Base-by-base conservation (phyloP, 257 asterid genomes). In the Salvia hispanica region DNA sequence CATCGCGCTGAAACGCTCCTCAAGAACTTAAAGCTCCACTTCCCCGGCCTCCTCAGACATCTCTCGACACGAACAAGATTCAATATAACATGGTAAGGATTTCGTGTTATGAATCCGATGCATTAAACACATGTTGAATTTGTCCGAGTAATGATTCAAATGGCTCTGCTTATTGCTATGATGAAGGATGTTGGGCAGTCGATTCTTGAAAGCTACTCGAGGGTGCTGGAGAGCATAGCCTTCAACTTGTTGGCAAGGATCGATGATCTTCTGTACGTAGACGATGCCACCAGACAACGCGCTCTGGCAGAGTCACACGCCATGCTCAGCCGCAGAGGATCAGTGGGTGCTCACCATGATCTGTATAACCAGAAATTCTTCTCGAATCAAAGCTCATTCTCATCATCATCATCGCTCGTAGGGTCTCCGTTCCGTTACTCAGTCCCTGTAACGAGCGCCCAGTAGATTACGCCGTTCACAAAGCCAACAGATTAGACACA, bases 171-270 rank as follows among this genome's bases (percentile, higher is more conserved):
- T 40, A 21, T 58, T 44, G 31, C 52, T 65, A 40, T 74, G 57
- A 52, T 73, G 58, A 39, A 92, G 98, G 98, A 93, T 79, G 88
- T 93, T 8, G 98, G 98, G 70, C 89, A 90, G 58, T 85, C 98
- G n/a, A 90, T 93, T 73, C 97, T 93, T 18, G 97, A 93, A 76
- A 88, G 97, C 85, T 93, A 93, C 69, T 93, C 98, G 0, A 86
- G 98, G 86, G 97, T 93, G 79, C 73, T 90, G 76, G 94, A 83
- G 82, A 85, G 97, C 79, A 74, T 93, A 74, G 95, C 98, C 58
- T 86, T 77, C 79, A 90, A 85, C 75, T 55, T 93, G 62, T 79
- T 85, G 86, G 88, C 92, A 31, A 85, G 96, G 80, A 88, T 90
- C 36, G 95, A 90, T 8, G 98, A 93, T 81, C 89, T 93, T 69